Evolutionary conservation across 805 yeast species (phyloP), one percentile per base, ranked within the genome.

Genomic region (Jamesozyma jinghongensis): DNA sequence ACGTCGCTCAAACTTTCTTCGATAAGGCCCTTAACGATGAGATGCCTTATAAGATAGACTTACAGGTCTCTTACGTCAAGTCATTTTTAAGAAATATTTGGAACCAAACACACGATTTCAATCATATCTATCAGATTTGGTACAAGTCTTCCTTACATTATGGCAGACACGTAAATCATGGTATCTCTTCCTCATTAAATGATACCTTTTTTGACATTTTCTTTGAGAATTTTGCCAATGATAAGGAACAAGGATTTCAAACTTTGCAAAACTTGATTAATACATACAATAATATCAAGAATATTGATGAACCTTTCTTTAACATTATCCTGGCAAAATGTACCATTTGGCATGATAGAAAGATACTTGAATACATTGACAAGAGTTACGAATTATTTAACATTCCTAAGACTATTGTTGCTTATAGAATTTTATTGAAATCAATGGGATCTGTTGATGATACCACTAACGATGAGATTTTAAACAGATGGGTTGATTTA

Each of bases 271-370:
- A 71, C 37, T 57, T 82, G 39, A 75, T 83, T 43, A 58, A 69
- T 14, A 65, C 69, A 27, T 81, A 81, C 56, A 69, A 76, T 38
- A 68, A 68, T 36, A 66, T 77, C 45, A 76, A 75, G 52, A 67
- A 73, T 18, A 70, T 81, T 41, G 90, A 84, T 59, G 90, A 83
- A 59, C 80, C 85, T n/a, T 83, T 85, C 54, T 73, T 85, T 60
- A 85, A 85, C 59, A 83, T 84, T 33, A 68, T 84, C 40, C 68
- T 85, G 43, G 74, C 85, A 32, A 79, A 78, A 37, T 72, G 77
- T 48, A 74, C 75, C 26, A 63, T 68, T 45, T 84, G 94, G 94
- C 71, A 71, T 40, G 80, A 79, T 55, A 68, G 77, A 45, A 65
- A 67, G n/a, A 78, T 81, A 11, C 73, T 81, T 42, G 76, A 79